These are phyloP conservation scores for Striga asiatica DNA, from an alignment of 257 asterid species.

Conservation along the genomic window DNA sequence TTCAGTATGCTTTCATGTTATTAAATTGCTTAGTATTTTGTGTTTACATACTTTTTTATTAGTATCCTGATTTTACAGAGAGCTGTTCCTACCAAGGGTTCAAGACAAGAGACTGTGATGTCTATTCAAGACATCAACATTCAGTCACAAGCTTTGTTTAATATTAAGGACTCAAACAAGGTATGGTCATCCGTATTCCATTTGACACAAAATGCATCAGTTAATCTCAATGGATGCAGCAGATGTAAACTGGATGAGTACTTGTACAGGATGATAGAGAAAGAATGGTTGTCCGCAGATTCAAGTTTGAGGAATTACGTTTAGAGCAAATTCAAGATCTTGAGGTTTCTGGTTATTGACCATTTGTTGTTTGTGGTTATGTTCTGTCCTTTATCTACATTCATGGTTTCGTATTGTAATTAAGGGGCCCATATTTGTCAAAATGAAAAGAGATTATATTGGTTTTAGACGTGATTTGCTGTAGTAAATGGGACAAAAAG, in stretches of 20 bases:
- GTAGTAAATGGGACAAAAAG: neutral
- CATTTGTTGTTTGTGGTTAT: constrained; percentile 6
- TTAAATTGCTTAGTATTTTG: constrained; percentile 13
- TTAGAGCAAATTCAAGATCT: constrained; percentile 97
- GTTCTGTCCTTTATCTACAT: neutral
- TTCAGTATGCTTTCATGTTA: constrained; percentile 40
- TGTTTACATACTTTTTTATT: neutral
- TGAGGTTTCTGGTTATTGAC: constrained; percentile 45
- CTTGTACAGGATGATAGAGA: constrained; percentile 90
- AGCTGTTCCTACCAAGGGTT: constrained; percentile 56
- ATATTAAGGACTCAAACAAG: constrained; percentile 87
- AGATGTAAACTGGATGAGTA: constrained; percentile 14
- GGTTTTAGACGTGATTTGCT: neutral
- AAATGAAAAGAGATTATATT: neutral
- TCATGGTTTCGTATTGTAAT: neutral
- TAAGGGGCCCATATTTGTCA: neutral
- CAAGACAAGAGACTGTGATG: constrained; percentile 65
- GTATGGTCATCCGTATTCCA: constrained; percentile 20
- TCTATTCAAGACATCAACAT: constrained; percentile 74
- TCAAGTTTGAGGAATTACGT: constrained; percentile 90
- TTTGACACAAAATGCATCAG: neutral
- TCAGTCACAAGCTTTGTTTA: constrained; percentile 78
- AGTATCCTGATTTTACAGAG: constrained; percentile 32
- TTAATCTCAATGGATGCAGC: neutral
- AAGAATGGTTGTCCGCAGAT: constrained; percentile 73